Evolutionary conservation across 2,329 filamentous ascomycete species (phyloP), one percentile per base, ranked within the genome.

Genomic region (Fusarium cicatricum): DNA sequence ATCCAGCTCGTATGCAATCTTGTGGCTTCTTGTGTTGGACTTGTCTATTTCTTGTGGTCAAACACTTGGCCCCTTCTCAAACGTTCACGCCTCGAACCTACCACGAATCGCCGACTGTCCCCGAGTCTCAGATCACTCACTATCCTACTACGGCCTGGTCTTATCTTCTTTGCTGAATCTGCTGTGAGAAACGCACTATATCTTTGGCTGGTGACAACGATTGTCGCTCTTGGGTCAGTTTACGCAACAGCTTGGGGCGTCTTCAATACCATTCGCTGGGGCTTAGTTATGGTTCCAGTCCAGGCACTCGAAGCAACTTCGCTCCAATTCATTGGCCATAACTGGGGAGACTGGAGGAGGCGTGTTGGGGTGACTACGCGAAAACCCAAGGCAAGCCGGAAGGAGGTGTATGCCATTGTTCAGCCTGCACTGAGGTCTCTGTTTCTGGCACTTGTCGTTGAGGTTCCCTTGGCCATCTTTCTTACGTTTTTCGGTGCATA

Each of bases 211-310:
- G 81, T 91, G 1, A 81, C 76, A 46, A 84, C 80, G 5, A 88
- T 92, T 15, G 81, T 91, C 0, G 74, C 81, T 0, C 77, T 91
- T 54, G 87, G 88, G 0, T 72, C 76, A 0, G 80, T 84, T 7
- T 91, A 91, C 69, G 85, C 87, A 0, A 91, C 88, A 0, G 87
- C 88, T 1, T 92, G 88, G 88, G 85, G 87, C 2, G 78, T 91
- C 10, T 92, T 92, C 75, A 89, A 83, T 50, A 91, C 87, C 0
- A 91, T 91, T 36, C 81, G 88, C 12, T 91, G 88, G 88, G 89
- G 88, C 0, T 75, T 91, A 1, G 76, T 91, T 26, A 92, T 91
- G 88, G 87, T 91, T 0, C 88, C 88, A 0, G 85, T 91, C 0
- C 82, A 85, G 56, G 81, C 87, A 0, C 75, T 91, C 1, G 87